Evolutionary conservation across 2,329 filamentous ascomycete genomes (phyloP), one percentile per base, ranked within the genome.

Genomic region (Calonectria leucothoes): DNA sequence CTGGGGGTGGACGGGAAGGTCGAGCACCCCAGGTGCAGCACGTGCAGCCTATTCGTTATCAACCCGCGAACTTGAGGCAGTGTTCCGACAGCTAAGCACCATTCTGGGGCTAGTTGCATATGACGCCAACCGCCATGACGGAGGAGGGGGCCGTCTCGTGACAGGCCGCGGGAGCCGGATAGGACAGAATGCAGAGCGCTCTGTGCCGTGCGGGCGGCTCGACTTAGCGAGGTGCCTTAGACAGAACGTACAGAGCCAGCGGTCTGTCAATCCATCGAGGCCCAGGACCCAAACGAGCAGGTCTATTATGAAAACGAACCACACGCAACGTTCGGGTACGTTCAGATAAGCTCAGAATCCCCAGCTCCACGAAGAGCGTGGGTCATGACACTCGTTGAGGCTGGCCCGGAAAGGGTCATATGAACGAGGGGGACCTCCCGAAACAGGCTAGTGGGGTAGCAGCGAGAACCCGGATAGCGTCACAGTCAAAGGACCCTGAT

Each of bases 401-500:
- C 23, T 51, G 20, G 37, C 20, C 29, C 27, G 12, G 31, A 37
- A 6, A 11, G n/a, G 49, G 35, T 15, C 33, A 67, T 33, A 20
- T 35, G 55, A 33, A 65, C 72, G 33, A 61, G 23, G 29, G n/a
- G 64, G 8, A 12, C 25, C 25, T 65, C 4, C 63, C 57, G 20
- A 64, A 51, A 51, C 27, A 17, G 51, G 66, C 33, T 76, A 71
- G 75, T 27, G 45, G 27, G 25, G 10, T 20, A 37, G 27, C 57
- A 23, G 49, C 27, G 42, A 27, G 31, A 63, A 69, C 65, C 66
- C 31, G n/a, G 66, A 69, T 66, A 15, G 39, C 17, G 8, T 63
- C 69, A 69, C 63, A 12, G 17, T n/a, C 45, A 39, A 45, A 67
- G 69, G 20, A 78, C 75, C 74, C 29, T 65, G 75, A 77, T 77